Percentiles rank a stretch among this genome's conserved stretches.
Conservation (phyloP, 352 stramenopile genomes). For the Globisporangium spinosum region DNA sequence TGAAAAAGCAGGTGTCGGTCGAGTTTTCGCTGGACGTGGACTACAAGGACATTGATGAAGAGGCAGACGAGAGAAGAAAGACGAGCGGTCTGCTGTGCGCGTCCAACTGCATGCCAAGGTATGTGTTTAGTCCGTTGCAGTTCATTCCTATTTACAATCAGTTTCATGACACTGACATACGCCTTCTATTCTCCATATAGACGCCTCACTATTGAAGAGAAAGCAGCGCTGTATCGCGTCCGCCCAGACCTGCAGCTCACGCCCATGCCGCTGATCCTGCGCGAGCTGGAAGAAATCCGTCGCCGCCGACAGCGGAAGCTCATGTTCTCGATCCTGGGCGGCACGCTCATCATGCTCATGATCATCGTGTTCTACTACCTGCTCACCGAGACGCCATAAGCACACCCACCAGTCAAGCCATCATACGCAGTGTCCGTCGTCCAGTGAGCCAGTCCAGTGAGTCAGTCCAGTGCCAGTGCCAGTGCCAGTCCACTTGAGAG, state of each 20-base stretch:
- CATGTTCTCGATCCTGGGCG: conserved; percentile 63
- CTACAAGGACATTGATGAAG: conserved; percentile 37
- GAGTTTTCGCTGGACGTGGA: conserved; percentile 59
- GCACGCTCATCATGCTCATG: conserved; percentile 64
- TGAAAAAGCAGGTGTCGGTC: conserved; percentile 65
- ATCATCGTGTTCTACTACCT: conserved; percentile 82
- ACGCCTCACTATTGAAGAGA: conserved; percentile 74
- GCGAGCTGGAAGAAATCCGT: conserved; percentile 58
- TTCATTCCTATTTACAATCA: neutral
- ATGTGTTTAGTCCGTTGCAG: neutral
- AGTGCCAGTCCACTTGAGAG: neutral
- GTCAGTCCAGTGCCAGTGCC: neutral
- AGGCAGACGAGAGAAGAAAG: conserved; percentile 25
- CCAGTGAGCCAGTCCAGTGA: neutral
- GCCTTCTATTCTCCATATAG: conserved; percentile 11
- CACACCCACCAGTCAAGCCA: neutral
- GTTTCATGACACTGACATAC: neutral
- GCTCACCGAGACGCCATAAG: conserved; percentile 45
- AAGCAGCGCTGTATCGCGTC: conserved; percentile 63
- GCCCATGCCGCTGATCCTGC: conserved; percentile 53
- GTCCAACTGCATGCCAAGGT: conserved; percentile 57
- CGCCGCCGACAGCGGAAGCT: conserved; percentile 59
- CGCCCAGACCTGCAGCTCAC: conserved; percentile 66
- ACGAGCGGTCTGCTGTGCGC: conserved; percentile 27
- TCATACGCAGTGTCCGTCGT: neutral